Percentiles rank a stretch among this genome's conserved stretches.
phyloP scores from a whole-genome alignment of 1,139 yeast species.

The Spathaspora sp. region DNA sequence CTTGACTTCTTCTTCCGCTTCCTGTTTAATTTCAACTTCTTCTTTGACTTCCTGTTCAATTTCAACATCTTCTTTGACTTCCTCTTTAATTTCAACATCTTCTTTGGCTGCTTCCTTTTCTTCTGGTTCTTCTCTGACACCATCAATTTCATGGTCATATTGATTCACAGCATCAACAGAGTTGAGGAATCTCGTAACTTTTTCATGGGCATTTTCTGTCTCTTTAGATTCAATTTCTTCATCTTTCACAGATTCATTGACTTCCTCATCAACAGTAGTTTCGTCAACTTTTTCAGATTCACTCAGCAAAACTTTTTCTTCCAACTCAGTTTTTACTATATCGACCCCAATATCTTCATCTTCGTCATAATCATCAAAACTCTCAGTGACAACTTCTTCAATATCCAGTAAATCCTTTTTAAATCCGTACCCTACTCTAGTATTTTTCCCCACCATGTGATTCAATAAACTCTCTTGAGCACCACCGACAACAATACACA shows the following conservation, averaged over 20 bases:
- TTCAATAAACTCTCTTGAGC: conserved; percentile 82
- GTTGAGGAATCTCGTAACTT: not conserved
- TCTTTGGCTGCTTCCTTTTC: not conserved
- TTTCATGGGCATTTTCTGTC: not conserved
- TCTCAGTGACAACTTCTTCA: not conserved
- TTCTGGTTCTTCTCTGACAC: not conserved
- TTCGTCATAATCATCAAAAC: conserved; percentile 1
- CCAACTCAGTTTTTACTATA: not conserved
- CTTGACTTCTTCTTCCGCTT: not conserved
- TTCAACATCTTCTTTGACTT: not conserved
- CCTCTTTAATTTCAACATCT: conserved; percentile 3
- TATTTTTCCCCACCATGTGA: conserved; percentile 34
- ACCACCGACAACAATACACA: conserved; percentile 92
- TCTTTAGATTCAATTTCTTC: conserved; percentile 9
- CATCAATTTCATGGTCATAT: not conserved
- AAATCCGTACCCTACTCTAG: conserved; percentile 50
- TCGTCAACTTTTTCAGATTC: not conserved
- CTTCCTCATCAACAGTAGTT: not conserved
- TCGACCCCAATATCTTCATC: not conserved
- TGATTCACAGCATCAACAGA: not conserved
- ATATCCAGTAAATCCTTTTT: conserved; percentile 17
- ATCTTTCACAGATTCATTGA: conserved; percentile 5
- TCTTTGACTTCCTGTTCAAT: not conserved
- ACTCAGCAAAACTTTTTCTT: not conserved
- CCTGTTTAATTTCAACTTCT: conserved; percentile 10